Evolutionary conservation across 352 stramenopile genomes (phyloP).

Genomic region (Thalassiosira delicatula): DNA sequence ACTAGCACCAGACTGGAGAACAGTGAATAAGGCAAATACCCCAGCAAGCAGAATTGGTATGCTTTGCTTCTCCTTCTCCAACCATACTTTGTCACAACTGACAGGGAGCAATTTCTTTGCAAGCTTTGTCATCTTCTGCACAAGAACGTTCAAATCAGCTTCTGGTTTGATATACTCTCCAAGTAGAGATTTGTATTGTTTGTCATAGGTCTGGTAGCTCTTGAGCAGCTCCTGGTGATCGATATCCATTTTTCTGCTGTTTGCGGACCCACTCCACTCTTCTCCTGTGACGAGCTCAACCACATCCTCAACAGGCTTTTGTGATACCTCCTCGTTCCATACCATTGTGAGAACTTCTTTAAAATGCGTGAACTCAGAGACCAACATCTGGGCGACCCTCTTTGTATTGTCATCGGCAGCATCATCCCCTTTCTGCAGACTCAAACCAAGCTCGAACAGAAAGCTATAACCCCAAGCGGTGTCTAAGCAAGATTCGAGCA

Average conservation of each 20-base stretch:
- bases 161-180: conserved; percentile 67
- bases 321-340: conserved; percentile 76
- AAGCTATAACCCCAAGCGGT: conserved; percentile 70
- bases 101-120: conserved; percentile 47
- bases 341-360: conserved; percentile 74
- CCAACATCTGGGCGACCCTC: conserved; percentile 65
- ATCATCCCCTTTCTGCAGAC: conserved; percentile 65
- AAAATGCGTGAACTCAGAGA: conserved; percentile 72
- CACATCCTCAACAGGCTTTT: conserved; percentile 72
- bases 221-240: conserved; percentile 58
- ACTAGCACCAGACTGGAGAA: conserved; percentile 76
- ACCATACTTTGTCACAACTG: conserved; percentile 41
- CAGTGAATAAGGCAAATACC: conserved; percentile 74
- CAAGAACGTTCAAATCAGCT: conserved; percentile 67
- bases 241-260: conserved; percentile 30
- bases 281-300: conserved; percentile 58
- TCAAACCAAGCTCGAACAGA: conserved; percentile 76
- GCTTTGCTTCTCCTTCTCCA: conserved; percentile 34
- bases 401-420: conserved; percentile 56
- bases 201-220: conserved; percentile 63
- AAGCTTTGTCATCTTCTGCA: conserved; percentile 51
- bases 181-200: conserved; percentile 68
- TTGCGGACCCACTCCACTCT: background rate
- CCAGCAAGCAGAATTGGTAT: conserved; percentile 70
- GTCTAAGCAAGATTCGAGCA: conserved; percentile 67